Evolutionary conservation across 1,284 basidiomycete genomes (phyloP), one percentile per base, ranked within the genome.

Genomic region (Malassezia caprae): DNA sequence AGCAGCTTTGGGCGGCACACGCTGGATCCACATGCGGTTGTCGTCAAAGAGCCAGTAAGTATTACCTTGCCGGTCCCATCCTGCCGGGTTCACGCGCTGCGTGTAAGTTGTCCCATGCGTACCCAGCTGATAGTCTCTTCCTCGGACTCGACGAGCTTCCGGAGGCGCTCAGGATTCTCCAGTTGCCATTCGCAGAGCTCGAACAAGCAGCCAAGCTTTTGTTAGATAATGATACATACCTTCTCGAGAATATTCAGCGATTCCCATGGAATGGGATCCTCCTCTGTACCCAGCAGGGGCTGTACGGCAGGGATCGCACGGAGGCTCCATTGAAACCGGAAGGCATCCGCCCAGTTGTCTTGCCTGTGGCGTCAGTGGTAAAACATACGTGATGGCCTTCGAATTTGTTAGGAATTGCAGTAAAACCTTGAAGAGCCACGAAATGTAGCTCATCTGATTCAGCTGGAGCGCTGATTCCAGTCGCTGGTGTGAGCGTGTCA

Each of bases 21-120:
- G 77, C 23, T 91, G 88, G 37, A 90, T 82, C 88, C 88, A 93
- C 17, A 91, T 79, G 17, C 89, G 84, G 67, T 90, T 85, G 57
- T 82, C 71, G 82, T 88, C 88, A 64, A 90, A 87, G 19, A 89
- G 77, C 88, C 87, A 90, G 73, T 90, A 93, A 0, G 85, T 84
- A 73, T 89, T 90, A 21, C 79, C 79, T 65, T 84, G 83, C 17
- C 81, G 79, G 68, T 93, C 89, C 68, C 85, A 87, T 8, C 90
- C 89, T 62, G 90, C 83, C 2, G 89, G 88, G 67, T 89, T 86
- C 51, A 87, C 83, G 27, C 72, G 54, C 88, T 63, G 31, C 19
- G n/a, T 37, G 13, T 34, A 21, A 46, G 31, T 35, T 7, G 17
- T 3, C 13, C 46, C 23, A 8, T 5, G 64, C 77, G 40, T 34